A percentile compares a stretch with the other conserved stretches of the same genome.
Evolutionary conservation across 805 yeast genomes (phyloP).

Genomic region (Myxozyma vanderwaltii): DNA sequence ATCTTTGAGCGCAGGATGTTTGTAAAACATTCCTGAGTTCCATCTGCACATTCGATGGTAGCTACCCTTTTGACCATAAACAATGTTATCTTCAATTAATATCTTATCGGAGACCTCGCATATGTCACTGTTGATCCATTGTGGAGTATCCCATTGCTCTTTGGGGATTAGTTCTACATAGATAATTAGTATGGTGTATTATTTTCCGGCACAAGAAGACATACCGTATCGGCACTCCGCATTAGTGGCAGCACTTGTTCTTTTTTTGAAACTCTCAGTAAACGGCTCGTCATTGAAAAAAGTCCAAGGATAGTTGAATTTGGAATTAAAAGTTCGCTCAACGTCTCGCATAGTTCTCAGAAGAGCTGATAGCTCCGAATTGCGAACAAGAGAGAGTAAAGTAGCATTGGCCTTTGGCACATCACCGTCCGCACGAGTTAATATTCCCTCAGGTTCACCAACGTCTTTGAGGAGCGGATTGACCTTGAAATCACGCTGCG

Average conservation of each 20-base stretch:
- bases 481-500: neutral
- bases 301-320: conserved; percentile 79
- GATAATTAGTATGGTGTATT: conserved; percentile 64
- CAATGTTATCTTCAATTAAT: conserved; percentile 49
- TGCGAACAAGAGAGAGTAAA: conserved; percentile 69
- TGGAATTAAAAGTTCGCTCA: conserved; percentile 65
- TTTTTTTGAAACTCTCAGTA: conserved; percentile 55
- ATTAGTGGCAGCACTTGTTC: conserved; percentile 47
- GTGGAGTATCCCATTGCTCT: conserved; percentile 64
- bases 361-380: conserved; percentile 57
- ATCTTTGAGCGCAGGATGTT: conserved; percentile 61
- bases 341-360: conserved; percentile 58
- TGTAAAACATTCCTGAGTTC: conserved; percentile 64
- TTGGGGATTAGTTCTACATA: conserved; percentile 46
- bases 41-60: conserved; percentile 87
- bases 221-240: conserved; percentile 52
- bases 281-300: conserved; percentile 74
- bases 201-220: conserved; percentile 31
- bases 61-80: conserved; percentile 61
- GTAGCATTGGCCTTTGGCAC: conserved; percentile 66
- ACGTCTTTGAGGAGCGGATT: conserved; percentile 33
- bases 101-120: conserved; percentile 48
- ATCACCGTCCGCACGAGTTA: conserved; percentile 35
- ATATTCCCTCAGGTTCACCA: conserved; percentile 39
- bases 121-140: conserved; percentile 51